Conservation (phyloP, 441 rosid genomes). For the Bocquillonia castaneifolia region DNA sequence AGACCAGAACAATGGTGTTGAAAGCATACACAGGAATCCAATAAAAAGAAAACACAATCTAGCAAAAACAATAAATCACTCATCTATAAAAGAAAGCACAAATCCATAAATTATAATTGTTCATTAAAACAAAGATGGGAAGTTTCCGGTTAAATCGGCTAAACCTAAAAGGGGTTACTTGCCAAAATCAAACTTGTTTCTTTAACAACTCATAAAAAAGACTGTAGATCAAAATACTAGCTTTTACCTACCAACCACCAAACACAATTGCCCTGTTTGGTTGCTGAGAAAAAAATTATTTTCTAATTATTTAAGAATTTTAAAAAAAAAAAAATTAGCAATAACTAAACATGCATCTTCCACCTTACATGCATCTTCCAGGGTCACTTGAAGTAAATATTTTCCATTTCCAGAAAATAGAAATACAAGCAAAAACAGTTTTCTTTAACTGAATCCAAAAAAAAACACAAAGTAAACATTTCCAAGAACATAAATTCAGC, state of each 20-base stretch:
- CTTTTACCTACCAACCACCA: conserved; percentile 40
- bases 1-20: not conserved
- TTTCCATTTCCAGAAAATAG: conserved; percentile 25
- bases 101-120: conserved; percentile 3
- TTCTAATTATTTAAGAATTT: not conserved
- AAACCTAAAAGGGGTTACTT: conserved; percentile 11
- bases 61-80: not conserved
- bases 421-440: not conserved
- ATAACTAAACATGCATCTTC: conserved; percentile 1
- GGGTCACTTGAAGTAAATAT: conserved; percentile 17
- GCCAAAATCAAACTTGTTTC: conserved; percentile 13
- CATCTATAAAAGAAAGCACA: conserved; percentile 5
- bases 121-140: conserved; percentile 7
- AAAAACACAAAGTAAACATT: not conserved
- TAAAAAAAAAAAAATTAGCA: conserved; percentile 2
- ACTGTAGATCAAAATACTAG: conserved; percentile 18
- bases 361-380: not conserved
- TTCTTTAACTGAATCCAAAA: conserved; percentile 9
- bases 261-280: conserved; percentile 27
- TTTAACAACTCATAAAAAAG: conserved; percentile 8
- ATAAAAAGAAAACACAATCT: not conserved
- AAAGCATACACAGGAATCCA: not conserved
- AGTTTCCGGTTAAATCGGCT: conserved; percentile 17
- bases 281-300: conserved; percentile 13
- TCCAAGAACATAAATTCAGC: not conserved